Evolutionary conservation across 129 eudicot genomes (phyloP).

Genomic region (Helianthus tuberosus): DNA sequence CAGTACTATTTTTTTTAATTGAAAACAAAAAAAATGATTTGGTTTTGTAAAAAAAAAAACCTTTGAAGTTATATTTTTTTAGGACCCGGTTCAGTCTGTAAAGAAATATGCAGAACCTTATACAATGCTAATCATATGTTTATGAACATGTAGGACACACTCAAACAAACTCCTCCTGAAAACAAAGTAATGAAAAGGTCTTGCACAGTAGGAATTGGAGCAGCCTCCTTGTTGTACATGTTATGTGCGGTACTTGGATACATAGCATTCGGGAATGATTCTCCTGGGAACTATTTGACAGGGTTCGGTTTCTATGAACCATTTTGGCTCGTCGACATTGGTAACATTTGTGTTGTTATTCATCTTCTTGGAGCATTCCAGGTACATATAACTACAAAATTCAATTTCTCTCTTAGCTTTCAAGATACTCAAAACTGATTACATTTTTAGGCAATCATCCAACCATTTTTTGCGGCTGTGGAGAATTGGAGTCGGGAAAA

Average conservation of each 20-base stretch:
- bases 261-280: slow-evolving; percentile 36
- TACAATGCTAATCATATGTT: neutral
- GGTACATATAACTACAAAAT: slow-evolving; percentile 23
- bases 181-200: slow-evolving; percentile 47
- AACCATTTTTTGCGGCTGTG: slow-evolving; percentile 55
- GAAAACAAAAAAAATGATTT: too few relatives aligned
- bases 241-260: slow-evolving; percentile 40
- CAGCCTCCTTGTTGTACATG: slow-evolving; percentile 31
- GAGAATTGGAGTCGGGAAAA: slow-evolving; percentile 41
- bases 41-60: too few relatives aligned
- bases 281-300: slow-evolving; percentile 45
- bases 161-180: slow-evolving; percentile 43
- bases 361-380: slow-evolving; percentile 49
- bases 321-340: slow-evolving; percentile 42
- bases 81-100: too few relatives aligned
- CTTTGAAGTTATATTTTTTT: too few relatives aligned
- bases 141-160: slow-evolving; percentile 35
- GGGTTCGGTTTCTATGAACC: slow-evolving; percentile 47
- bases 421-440: neutral
- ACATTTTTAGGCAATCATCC: slow-evolving; percentile 46
- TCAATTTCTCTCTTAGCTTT: neutral
- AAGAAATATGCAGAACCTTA: too few relatives aligned
- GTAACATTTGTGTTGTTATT: slow-evolving; percentile 39
- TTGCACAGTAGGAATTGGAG: slow-evolving; percentile 19
- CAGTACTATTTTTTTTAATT: too few relatives aligned